phyloP scores from a whole-genome alignment of 192 early-diverging fungal species.

The Backusella macrospora region DNA sequence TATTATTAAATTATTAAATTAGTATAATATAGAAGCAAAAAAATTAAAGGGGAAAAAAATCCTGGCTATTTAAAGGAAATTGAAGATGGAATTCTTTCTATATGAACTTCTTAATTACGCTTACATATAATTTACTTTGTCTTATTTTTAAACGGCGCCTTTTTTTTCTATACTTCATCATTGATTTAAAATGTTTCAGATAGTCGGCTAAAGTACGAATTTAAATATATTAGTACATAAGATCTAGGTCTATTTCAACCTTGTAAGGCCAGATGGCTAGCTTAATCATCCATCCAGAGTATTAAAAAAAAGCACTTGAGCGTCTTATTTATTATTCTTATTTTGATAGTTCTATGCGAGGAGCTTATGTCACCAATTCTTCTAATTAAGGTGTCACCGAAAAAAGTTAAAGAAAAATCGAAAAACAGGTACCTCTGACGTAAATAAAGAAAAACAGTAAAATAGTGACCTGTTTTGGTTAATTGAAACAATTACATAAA shows the following conservation, averaged over 20 bases:
- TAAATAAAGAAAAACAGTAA: neutral
- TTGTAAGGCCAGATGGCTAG: neutral
- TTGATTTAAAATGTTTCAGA: conserved; percentile 5
- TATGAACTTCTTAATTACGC: neutral
- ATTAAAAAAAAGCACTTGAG: neutral
- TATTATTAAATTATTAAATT: no score
- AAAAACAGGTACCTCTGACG: neutral
- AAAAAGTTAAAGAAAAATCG: neutral
- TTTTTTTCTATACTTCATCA: neutral
- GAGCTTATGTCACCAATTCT: neutral
- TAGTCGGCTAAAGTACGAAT: conserved; percentile 4
- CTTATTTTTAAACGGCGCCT: neutral
- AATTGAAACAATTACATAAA: neutral
- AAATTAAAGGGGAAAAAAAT: neutral
- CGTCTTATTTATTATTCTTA: neutral
- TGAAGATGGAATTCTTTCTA: conserved; percentile 5
- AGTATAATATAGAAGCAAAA: neutral
- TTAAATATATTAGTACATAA: neutral
- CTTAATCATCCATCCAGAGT: neutral
- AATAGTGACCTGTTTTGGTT: neutral
- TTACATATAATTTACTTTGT: neutral
- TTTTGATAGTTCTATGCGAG: neutral
- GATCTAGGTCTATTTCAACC: conserved; percentile 3
- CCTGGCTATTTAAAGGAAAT: conserved; percentile 7
- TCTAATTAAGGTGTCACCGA: neutral